A percentile compares a stretch with the other conserved stretches of the same genome.
These are phyloP conservation scores for Penicillium roqueforti DNA, from an alignment of 495 filamentous ascomycete species.

Conservation along the genomic window DNA sequence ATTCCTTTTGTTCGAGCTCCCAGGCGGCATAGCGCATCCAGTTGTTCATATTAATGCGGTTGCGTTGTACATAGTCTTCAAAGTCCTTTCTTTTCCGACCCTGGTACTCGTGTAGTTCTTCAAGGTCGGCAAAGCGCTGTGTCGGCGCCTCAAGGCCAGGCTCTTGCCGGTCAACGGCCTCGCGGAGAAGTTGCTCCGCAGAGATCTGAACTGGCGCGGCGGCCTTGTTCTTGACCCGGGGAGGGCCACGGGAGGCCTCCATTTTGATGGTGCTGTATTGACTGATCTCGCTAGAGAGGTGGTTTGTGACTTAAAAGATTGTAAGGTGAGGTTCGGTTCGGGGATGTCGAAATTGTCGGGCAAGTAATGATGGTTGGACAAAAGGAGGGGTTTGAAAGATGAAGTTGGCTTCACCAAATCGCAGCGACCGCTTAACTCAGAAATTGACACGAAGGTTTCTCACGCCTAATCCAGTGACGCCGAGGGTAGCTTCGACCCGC, in stretches of 20 bases:
- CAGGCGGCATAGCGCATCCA: constrained; percentile 98
- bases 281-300: background rate
- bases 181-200: constrained; percentile 94
- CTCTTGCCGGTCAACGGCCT: constrained; percentile 97
- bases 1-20: constrained; percentile 99
- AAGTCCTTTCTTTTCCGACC: constrained; percentile 94
- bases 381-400: background rate
- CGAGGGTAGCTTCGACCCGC: constrained; percentile 1
- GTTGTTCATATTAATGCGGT: constrained; percentile 94
- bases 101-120: constrained; percentile 97
- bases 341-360: background rate
- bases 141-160: constrained; percentile 82
- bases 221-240: constrained; percentile 97
- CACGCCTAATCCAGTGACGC: background rate
- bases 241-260: constrained; percentile 91
- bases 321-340: background rate
- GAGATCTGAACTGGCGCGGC: constrained; percentile 86
- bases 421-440: background rate
- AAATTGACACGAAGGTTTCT: background rate
- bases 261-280: constrained; percentile 44
- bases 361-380: background rate
- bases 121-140: constrained; percentile 91
- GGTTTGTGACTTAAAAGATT: background rate
- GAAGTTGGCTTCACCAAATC: background rate
- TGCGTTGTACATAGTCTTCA: constrained; percentile 95